Evolutionary conservation across 129 eudicot species (phyloP).

Genomic region (Heracleum sosnowskyi): DNA sequence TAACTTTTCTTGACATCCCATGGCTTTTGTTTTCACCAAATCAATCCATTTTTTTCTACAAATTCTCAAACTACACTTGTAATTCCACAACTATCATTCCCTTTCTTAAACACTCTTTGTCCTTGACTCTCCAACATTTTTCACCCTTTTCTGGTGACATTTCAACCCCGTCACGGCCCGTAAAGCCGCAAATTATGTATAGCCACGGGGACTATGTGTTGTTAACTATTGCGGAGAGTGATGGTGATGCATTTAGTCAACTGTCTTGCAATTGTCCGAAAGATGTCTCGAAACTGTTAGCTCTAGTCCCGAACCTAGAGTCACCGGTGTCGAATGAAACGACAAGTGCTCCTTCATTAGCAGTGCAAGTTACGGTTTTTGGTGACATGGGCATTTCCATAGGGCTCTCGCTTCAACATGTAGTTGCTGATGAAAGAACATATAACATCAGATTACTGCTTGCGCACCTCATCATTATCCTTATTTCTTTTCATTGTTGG

Average conservation of each 20-base stretch:
- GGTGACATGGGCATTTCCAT: constrained; percentile 20
- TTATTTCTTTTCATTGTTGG: not conserved
- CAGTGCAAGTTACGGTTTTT: constrained; percentile 30
- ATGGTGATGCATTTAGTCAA: constrained; percentile 7
- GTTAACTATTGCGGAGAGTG: constrained; percentile 29
- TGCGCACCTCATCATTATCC: not conserved
- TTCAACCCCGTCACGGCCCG: constrained; percentile 18
- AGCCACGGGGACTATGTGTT: constrained; percentile 21
- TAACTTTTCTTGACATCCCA: constrained; percentile 45
- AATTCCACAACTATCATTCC: constrained; percentile 26
- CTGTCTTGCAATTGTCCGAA: constrained; percentile 24
- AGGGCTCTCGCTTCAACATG: constrained; percentile 25
- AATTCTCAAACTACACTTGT: constrained; percentile 19
- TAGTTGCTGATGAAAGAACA: constrained; percentile 31
- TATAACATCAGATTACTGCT: constrained; percentile 1
- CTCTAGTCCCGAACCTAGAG: constrained; percentile 28
- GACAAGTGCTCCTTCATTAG: constrained; percentile 13
- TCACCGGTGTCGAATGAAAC: not conserved
- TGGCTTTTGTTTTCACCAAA: constrained; percentile 47
- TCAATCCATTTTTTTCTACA: constrained; percentile 44
- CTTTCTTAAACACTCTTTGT: constrained; percentile 48
- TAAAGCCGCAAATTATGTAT: constrained; percentile 24
- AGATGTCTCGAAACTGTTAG: constrained; percentile 7
- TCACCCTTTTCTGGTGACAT: constrained; percentile 43
- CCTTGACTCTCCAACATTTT: constrained; percentile 50